Base-by-base conservation (phyloP, 2,329 filamentous ascomycete species). In the Hawksworthiomyces lignivorus region DNA sequence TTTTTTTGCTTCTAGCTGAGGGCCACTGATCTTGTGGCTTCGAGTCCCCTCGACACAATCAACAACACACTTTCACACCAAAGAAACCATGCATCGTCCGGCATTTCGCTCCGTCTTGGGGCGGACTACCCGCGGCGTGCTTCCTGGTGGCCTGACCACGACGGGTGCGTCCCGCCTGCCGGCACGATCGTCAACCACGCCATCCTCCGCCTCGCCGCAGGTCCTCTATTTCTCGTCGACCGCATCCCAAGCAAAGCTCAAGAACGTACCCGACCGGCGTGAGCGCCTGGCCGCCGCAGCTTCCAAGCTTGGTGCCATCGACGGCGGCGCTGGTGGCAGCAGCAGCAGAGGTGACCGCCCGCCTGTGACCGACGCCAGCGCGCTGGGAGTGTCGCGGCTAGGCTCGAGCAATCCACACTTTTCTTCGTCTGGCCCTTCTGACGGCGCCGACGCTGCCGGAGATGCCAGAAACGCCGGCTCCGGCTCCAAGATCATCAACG, bases 401-500 rank as follows among this genome's bases (percentile, higher is more conserved):
- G 29, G 11, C 21, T 5, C 36, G 18, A 5, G 18, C 19, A 32
- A 36, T 20, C 26, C 26, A 19, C n/a, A 15, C 31, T 33, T 33
- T 19, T 19, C 36, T 4, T 28, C 36, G 12, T 12, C 19, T 12
- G 33, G 9, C 4, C 17, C 27, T n/a, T 7, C 18, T 29, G 0
- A 15, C 31, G 7, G 31, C 24, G 15, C 36, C 32, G n/a, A n/a
- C n/a, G 5, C 14, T 18, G 17, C 20, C 41, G 12, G 44, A 24
- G 20, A 26, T n/a, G 32, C 9, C 32, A 19, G 32, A 5, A 9
- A 12, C 11, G 32, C 4, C 22, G 7, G 7, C 14, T 4, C 18
- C 32, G 35, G 35, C 17, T 43, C 48, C 39, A 53, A 49, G 30
- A 47, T 59, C 21, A 53, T 59, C 49, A 58, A 54, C 44, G 15